These are phyloP conservation scores for Golubevia pallescens DNA, from an alignment of 1,284 basidiomycete genomes.

Conservation along the genomic window DNA sequence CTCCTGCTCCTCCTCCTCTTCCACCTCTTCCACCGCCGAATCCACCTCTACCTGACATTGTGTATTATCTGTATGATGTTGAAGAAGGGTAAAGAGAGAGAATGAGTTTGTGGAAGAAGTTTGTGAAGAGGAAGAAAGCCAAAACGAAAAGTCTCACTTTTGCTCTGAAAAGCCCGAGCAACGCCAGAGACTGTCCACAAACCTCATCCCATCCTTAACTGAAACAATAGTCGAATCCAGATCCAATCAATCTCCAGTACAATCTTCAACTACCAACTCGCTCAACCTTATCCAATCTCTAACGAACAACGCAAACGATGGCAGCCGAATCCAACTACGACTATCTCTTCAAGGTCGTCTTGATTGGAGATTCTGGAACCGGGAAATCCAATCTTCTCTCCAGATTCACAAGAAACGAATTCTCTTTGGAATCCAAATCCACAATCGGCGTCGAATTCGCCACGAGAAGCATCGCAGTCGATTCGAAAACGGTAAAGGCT, in stretches of 20 bases:
- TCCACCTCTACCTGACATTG: conserved; percentile 2
- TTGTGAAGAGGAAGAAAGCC: neutral
- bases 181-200: neutral
- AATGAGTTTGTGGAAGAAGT: neutral
- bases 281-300: conserved; percentile 32
- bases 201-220: neutral
- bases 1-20: conserved; percentile 2
- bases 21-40: conserved; percentile 1
- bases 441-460: conserved; percentile 99
- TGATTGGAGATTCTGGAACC: conserved; percentile 98
- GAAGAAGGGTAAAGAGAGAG: conserved; percentile 1
- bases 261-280: neutral
- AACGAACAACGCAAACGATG: conserved; percentile 68
- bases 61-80: neutral
- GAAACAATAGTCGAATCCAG: no score
- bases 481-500: conserved; percentile 96
- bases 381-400: conserved; percentile 78
- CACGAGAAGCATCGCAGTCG: conserved; percentile 90
- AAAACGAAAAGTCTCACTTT: neutral
- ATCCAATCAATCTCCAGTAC: no score
- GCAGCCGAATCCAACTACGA: conserved; percentile 90
- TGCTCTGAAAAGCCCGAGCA: neutral
- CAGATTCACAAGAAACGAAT: conserved; percentile 94
- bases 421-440: conserved; percentile 98
- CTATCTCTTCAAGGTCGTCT: conserved; percentile 93